Conservation (phyloP, 2,329 filamentous ascomycete genomes). For the Penicillium sp. region DNA sequence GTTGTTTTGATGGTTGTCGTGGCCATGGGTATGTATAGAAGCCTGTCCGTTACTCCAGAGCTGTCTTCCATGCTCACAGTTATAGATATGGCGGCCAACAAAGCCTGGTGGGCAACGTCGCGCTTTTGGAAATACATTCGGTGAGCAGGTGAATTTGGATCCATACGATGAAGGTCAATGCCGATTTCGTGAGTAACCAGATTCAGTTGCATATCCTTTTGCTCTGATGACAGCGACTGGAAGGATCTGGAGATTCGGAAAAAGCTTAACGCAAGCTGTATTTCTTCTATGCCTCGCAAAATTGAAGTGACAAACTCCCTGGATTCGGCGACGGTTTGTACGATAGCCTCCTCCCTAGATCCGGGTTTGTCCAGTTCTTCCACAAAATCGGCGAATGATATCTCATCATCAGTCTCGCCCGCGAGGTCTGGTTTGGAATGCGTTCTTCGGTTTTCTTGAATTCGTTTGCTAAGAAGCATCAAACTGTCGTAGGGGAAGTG, state of each 20-base stretch:
- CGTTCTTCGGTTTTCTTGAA: constrained; percentile 31
- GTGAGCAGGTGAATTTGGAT: constrained; percentile 89
- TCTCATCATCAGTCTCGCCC: constrained; percentile 51
- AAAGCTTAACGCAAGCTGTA: constrained; percentile 92
- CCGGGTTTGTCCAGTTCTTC: constrained; percentile 68
- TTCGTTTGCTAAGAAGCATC: constrained; percentile 40
- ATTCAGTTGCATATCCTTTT: constrained; percentile 74
- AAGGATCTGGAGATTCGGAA: constrained; percentile 81
- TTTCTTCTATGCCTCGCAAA: constrained; percentile 87
- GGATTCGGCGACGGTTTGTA: constrained; percentile 83
- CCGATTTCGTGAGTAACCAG: constrained; percentile 95
- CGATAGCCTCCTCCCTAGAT: constrained; percentile 64
- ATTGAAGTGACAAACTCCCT: constrained; percentile 90
- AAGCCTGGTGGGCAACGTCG: constrained; percentile 90
- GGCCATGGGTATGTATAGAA: constrained; percentile 94
- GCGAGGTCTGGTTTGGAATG: constrained; percentile 29
- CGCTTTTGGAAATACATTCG: constrained; percentile 96
- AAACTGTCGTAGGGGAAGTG: constrained; percentile 90
- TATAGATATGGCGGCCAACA: constrained; percentile 87
- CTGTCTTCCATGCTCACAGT: constrained; percentile 89
- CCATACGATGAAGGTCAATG: constrained; percentile 84
- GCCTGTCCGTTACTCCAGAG: constrained; percentile 75
- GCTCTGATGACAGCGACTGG: constrained; percentile 61
- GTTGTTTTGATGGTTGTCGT: constrained; percentile 94
- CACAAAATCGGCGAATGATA: constrained; percentile 68